Percentiles rank a stretch among this genome's conserved stretches.
phyloP scores from a whole-genome alignment of 2,329 filamentous ascomycete genomes.

The Monosporascus sp. region DNA sequence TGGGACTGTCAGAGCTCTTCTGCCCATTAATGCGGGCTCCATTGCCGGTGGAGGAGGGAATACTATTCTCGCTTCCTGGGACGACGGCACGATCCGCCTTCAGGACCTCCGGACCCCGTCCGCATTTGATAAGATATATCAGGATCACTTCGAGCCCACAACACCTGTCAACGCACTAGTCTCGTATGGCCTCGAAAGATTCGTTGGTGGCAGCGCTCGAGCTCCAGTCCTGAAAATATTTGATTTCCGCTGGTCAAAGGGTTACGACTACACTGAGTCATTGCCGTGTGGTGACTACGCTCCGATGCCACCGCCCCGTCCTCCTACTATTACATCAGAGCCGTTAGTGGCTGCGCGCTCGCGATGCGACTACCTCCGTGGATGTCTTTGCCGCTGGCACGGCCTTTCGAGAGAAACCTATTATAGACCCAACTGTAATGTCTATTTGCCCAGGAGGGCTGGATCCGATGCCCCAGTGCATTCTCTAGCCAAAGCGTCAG shows the following conservation, averaged over 20 bases:
- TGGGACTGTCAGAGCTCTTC: conserved; percentile 39
- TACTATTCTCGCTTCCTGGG: conserved; percentile 47
- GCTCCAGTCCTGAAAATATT: conserved; percentile 44
- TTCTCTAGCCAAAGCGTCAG: conserved; percentile 42
- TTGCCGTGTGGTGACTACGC: conserved; percentile 37
- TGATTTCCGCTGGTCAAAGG: conserved; percentile 46
- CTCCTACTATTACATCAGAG: conserved; percentile 15
- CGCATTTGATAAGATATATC: conserved; percentile 42
- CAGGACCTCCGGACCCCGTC: conserved; percentile 46
- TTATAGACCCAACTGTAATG: conserved; percentile 45
- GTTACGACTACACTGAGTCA: conserved; percentile 43
- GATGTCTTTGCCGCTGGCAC: conserved; percentile 43
- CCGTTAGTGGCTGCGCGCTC: conserved; percentile 10
- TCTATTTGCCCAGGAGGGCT: conserved; percentile 33
- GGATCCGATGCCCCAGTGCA: conserved; percentile 31
- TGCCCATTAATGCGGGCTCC: conserved; percentile 34
- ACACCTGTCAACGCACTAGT: conserved; percentile 42
- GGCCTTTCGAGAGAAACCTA: conserved; percentile 34
- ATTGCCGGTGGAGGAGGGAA: conserved; percentile 29
- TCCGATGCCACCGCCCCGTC: conserved; percentile 31
- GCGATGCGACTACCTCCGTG: conserved; percentile 30
- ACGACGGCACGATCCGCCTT: conserved; percentile 47
- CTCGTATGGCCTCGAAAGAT: conserved; percentile 45
- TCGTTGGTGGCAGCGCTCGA: conserved; percentile 43
- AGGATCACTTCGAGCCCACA: conserved; percentile 46